Conservation (phyloP, 129 eudicot species). For the Cynara cardunculus region DNA sequence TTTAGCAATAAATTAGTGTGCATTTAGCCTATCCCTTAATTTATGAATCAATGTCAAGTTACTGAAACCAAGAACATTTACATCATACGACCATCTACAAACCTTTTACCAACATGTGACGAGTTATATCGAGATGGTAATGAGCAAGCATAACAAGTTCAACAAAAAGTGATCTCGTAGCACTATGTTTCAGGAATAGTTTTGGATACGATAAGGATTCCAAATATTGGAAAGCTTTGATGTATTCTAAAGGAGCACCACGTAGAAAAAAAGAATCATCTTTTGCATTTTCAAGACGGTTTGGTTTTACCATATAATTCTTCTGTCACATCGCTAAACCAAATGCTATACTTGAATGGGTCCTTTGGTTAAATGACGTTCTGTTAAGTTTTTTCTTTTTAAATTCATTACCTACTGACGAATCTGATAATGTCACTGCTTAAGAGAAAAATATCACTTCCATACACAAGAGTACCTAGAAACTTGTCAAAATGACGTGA, state of each 20-base stretch:
- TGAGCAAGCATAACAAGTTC: not conserved
- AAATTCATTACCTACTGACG: not conserved
- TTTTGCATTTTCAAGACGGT: not conserved
- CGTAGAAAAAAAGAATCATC: not conserved
- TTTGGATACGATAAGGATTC: conserved; percentile 33
- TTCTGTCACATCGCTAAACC: not conserved
- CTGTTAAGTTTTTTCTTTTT: no score
- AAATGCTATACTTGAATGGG: not conserved
- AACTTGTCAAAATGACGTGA: not conserved
- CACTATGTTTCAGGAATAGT: conserved; percentile 6
- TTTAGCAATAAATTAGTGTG: no score
- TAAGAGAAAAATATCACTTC: not conserved
- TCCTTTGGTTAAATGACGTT: not conserved
- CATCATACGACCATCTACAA: not conserved
- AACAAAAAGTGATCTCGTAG: not conserved
- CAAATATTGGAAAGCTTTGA: conserved; percentile 22
- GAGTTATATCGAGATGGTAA: not conserved
- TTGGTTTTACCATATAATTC: not conserved
- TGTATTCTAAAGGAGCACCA: conserved; percentile 22
- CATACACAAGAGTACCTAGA: not conserved
- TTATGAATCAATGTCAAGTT: conserved; percentile 8
- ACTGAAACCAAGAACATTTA: conserved; percentile 13
- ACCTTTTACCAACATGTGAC: not conserved
- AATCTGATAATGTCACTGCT: not conserved
- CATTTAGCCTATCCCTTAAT: no score